A percentile compares a stretch with the other conserved stretches of the same genome.
These are phyloP conservation scores for Hippophae gyantsensis DNA, from an alignment of 306 rosid genomes.

Conservation along the genomic window DNA sequence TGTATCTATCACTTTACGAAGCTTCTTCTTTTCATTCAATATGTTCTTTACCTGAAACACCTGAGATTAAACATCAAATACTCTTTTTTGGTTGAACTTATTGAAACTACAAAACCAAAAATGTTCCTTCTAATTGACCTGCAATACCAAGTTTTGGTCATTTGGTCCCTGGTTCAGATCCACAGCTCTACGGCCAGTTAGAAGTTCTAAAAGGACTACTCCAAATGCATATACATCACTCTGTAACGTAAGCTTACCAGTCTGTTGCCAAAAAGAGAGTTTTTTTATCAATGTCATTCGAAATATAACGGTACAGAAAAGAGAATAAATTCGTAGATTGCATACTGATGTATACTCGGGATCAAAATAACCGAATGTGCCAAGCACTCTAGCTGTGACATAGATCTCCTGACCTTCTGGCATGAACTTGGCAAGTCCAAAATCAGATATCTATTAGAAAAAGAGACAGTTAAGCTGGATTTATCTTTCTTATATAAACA, in stretches of 20 bases:
- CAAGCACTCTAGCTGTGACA: slow-evolving; percentile 79
- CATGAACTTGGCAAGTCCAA: slow-evolving; percentile 94
- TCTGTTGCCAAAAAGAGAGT: slow-evolving; percentile 36
- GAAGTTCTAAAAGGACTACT: slow-evolving; percentile 93
- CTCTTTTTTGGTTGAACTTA: not conserved
- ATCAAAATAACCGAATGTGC: slow-evolving; percentile 92
- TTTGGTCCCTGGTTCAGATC: slow-evolving; percentile 82
- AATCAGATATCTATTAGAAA: slow-evolving; percentile 64
- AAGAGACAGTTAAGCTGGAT: slow-evolving; percentile 4
- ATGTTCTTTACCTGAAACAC: slow-evolving; percentile 60
- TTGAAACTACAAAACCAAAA: slow-evolving; percentile 7
- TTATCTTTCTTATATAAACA: not conserved
- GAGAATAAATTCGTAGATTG: not conserved
- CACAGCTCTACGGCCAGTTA: slow-evolving; percentile 90
- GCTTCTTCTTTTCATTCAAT: slow-evolving; percentile 68
- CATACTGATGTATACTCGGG: slow-evolving; percentile 92
- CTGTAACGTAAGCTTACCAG: slow-evolving; percentile 89
- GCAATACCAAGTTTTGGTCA: slow-evolving; percentile 88
- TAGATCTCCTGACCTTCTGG: slow-evolving; percentile 80
- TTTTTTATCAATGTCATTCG: not conserved
- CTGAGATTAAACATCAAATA: not conserved
- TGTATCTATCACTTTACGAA: slow-evolving; percentile 74
- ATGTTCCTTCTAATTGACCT: slow-evolving; percentile 34
- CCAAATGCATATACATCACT: slow-evolving; percentile 97
- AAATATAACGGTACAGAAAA: not conserved